Evolutionary conservation across 129 eudicot genomes (phyloP).

Genomic region (Scalesia atractyloides): DNA sequence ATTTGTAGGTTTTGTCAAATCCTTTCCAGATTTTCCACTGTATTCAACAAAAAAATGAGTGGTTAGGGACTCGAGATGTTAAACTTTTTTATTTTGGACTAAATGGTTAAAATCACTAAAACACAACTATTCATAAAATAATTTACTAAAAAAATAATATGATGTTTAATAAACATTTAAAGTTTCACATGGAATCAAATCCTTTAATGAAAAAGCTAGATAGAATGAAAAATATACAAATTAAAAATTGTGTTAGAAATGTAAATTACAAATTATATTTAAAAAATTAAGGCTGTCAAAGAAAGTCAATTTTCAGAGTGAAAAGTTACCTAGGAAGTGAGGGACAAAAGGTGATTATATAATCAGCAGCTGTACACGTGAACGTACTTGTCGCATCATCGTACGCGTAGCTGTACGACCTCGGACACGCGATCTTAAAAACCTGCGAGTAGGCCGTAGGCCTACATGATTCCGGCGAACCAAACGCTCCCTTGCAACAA

Average conservation of each 20-base stretch:
- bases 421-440: slow-evolving; percentile 74
- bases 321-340: slow-evolving; percentile 51
- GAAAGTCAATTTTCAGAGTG: background rate
- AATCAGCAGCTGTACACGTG: slow-evolving; percentile 64
- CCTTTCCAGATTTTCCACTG: slow-evolving; percentile 46
- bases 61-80: too few species aligned
- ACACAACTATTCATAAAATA: too few species aligned
- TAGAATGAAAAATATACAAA: too few species aligned
- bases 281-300: background rate
- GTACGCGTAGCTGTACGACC: slow-evolving; percentile 71
- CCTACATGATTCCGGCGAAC: slow-evolving; percentile 53
- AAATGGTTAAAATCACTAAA: too few species aligned
- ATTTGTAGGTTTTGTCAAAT: slow-evolving; percentile 36
- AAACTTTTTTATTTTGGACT: too few species aligned
- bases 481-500: slow-evolving; percentile 60
- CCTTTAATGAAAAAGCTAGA: too few species aligned
- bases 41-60: background rate
- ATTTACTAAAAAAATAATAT: too few species aligned
- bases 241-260: too few species aligned
- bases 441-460: slow-evolving; percentile 65
- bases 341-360: slow-evolving; percentile 64
- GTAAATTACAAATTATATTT: too few species aligned
- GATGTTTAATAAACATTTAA: too few species aligned
- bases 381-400: slow-evolving; percentile 84
- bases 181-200: too few species aligned